Evolutionary conservation across 768 basidiomycete genomes (phyloP).

Genomic region (Termitomyces sp.): DNA sequence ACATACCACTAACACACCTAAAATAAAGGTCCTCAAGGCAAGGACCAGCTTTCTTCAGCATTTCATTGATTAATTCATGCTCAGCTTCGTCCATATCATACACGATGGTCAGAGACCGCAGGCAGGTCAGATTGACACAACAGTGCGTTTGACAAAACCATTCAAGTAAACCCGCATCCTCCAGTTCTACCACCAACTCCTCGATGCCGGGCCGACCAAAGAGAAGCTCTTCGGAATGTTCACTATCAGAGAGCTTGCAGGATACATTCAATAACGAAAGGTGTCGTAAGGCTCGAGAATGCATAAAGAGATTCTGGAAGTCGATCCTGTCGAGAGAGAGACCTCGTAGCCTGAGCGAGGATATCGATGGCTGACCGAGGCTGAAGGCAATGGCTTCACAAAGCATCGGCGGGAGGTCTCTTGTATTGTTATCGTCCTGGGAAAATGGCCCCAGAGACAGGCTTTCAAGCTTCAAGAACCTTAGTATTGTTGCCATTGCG

Average conservation of each 20-base stretch:
- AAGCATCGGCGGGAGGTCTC: neutral
- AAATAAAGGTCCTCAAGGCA: conserved; percentile 1
- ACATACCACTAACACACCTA: conserved; percentile 4
- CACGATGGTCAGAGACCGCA: conserved; percentile 9
- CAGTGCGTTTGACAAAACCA: conserved; percentile 9
- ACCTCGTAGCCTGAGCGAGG: conserved; percentile 3
- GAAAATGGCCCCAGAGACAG: conserved; percentile 3
- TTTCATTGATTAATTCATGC: neutral
- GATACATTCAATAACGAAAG: conserved; percentile 4
- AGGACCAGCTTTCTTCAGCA: neutral
- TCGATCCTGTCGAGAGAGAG: conserved; percentile 1
- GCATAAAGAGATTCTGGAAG: conserved; percentile 7
- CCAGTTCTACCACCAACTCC: conserved; percentile 3
- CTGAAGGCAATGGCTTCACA: conserved; percentile 1
- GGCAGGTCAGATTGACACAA: conserved; percentile 7
- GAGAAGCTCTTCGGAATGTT: neutral
- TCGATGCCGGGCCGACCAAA: neutral
- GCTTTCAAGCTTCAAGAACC: conserved; percentile 4
- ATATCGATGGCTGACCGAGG: conserved; percentile 4
- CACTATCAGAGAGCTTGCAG: neutral
- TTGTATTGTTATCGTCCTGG: neutral
- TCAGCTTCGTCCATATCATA: conserved; percentile 2
- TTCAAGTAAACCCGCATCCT: conserved; percentile 5
- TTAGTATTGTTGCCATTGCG: neutral
- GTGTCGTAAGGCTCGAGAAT: conserved; percentile 1